Base-by-base conservation (phyloP, 2,329 filamentous ascomycete species). In the Aspergillus calidoustus region DNA sequence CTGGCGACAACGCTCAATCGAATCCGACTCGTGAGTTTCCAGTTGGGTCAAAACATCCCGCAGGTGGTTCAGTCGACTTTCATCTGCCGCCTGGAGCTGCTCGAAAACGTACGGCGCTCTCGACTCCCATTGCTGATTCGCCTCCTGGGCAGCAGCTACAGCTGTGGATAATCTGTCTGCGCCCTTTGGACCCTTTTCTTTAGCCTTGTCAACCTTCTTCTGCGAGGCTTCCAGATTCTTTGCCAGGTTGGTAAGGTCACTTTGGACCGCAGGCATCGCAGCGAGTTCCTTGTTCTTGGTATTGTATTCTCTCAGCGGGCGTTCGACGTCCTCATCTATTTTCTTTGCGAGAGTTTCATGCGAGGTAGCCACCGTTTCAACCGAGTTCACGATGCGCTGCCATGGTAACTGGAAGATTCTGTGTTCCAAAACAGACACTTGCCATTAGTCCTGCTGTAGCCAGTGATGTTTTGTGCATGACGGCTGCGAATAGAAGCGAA, bases 61-160 rank as follows among this genome's bases (percentile, higher is more conserved):
- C 62, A 99, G 83, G 72, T 96, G 90, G 76, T 97, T 97, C 68
- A 96, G 82, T 59, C 95, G 88, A 69, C 87, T 89, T 80, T 99
- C 95, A 73, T 99, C 95, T 34, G 96, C 82, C 6, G 91, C 90
- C 76, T 99, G 95, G 28, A 99, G 86, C 63, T 89, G 91, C 78
- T 99, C 95, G 73, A 96, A 97, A 63, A 97, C 90, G 77, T 92
- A 98, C 1, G 95, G 95, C 15, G 95, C 92, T 76, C 97, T 93
- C 0, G 92, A 93, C 59, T 97, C 89, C 95, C 95, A 99, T 74
- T 96, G 91, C 67, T 89, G 86, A 49, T 84, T 87, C n/a, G 92
- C 90, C 63, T 87, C 87, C 66, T 96, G 91, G 48, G 96, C 86
- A 66, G 88, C 89, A 19, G 87, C 82, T 11, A 87, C 84, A 13